These are phyloP conservation scores for Botrytis cinerea DNA, from an alignment of 2,329 filamentous ascomycete species.

Conservation along the genomic window DNA sequence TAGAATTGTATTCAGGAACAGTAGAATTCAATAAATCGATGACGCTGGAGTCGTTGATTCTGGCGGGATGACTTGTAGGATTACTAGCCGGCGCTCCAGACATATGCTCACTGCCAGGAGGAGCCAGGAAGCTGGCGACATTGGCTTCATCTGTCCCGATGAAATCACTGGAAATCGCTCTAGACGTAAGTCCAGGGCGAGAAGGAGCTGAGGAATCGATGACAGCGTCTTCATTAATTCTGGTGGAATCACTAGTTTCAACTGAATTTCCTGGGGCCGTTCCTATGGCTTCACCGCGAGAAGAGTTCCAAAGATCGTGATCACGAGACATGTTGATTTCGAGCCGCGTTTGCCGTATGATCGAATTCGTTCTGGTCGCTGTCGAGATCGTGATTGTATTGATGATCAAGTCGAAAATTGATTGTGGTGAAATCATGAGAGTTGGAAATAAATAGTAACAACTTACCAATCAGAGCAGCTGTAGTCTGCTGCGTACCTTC, in stretches of 20 bases:
- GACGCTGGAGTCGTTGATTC: neutral
- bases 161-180: neutral
- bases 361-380: neutral
- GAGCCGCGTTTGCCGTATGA: neutral
- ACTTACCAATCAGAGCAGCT: conserved; percentile 38
- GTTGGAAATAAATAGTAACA: conserved; percentile 19
- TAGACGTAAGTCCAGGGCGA: no score
- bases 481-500: conserved; percentile 37
- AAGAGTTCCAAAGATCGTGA: neutral
- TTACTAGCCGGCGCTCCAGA: neutral
- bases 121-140: neutral
- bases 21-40: neutral
- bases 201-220: neutral
- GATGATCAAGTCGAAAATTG: conserved; percentile 9
- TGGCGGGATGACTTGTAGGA: neutral
- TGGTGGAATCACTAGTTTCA: neutral
- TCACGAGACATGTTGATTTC: neutral
- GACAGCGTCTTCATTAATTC: neutral
- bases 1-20: neutral
- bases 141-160: neutral
- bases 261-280: neutral
- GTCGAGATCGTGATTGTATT: neutral
- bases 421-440: neutral
- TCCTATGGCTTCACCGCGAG: neutral
- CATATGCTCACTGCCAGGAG: neutral